Evolutionary conservation across 176 grass and related monocot species (phyloP), one percentile per base, ranked within the genome.

Genomic region (Thinopyrum elongatum): DNA sequence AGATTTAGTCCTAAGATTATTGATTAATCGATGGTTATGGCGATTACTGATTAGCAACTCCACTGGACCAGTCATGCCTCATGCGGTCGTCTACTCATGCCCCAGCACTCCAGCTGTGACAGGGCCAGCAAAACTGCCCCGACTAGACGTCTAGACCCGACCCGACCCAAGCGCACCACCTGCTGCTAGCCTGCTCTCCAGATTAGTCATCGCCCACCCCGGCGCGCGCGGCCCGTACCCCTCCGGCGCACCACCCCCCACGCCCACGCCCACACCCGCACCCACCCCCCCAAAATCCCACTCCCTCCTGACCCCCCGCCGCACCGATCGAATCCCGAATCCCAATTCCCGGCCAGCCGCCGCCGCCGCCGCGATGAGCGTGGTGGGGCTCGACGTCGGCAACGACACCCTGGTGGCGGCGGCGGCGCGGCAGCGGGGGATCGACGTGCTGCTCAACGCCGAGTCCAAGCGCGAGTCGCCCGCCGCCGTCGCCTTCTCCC

Each of bases 391-490:
- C 79, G 95, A 98, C 80, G 80, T 94, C 31, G 95, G 95, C 85
- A 98, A 98, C 86, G 95, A 94, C 81, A 95, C 83, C 28, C 92
- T 90, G 61, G 93, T 95, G 36, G 79, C 88, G 76, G 93, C 84
- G 47, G 90, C 74, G 30, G 87, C 90, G 74, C 86, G 95, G 61
- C 89, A 93, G 62, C 89, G 93, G 10, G 95, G 91, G 65, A 89
- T 96, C 75, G 93, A 99, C 74, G 97, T 95, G 39, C 84, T 95
- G 51, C 89, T 95, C 76, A 91, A 96, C 71, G 88, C 90, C 55
- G 95, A 98, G 86, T 95, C 93, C 91, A 86, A 77, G 16, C 91
- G 93, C 23, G 95, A 98, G 89, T 93, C 89, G 46, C 95, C 95
- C 12, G 91, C 95, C 67, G 91, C 85, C 46, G 85, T 98, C 87